A percentile compares a stretch with the other conserved stretches of the same genome.
These are phyloP conservation scores for Backusella morwellensis DNA, from an alignment of 192 early-diverging fungal species.

Conservation along the genomic window DNA sequence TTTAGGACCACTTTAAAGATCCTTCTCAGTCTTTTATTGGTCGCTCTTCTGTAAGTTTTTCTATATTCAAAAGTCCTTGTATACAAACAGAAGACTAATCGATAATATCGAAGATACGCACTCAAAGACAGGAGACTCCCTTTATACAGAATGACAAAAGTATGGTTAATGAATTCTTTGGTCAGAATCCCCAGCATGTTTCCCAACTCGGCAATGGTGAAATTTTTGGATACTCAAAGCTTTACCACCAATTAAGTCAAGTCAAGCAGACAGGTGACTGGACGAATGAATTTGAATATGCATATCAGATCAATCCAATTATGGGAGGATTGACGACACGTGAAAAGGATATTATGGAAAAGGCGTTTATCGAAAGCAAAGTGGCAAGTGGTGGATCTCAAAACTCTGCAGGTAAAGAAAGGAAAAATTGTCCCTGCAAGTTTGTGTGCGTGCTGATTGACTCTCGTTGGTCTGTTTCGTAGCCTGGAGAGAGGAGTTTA, in stretches of 20 bases:
- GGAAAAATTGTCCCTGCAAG: not conserved
- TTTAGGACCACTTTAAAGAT: conserved; percentile 24
- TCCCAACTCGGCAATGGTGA: not conserved
- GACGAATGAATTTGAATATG: conserved; percentile 40
- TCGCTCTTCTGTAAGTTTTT: not conserved
- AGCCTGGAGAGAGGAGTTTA: conserved; percentile 53
- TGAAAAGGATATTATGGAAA: conserved; percentile 45
- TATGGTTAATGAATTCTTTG: conserved; percentile 38
- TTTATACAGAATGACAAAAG: not conserved
- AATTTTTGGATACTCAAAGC: conserved; percentile 29
- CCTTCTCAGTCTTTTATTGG: conserved; percentile 5
- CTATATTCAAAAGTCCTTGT: not conserved
- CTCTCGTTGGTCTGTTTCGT: not conserved
- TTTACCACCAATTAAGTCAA: conserved; percentile 22
- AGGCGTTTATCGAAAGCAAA: conserved; percentile 34
- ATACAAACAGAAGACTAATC: not conserved
- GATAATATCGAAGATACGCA: conserved; percentile 19
- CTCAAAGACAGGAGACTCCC: not conserved
- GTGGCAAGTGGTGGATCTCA: not conserved
- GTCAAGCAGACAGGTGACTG: conserved; percentile 18
- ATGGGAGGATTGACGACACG: conserved; percentile 42
- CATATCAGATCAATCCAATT: conserved; percentile 13
- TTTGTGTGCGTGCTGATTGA: not conserved
- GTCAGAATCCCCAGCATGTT: conserved; percentile 8
- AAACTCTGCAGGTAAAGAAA: conserved; percentile 15